Evolutionary conservation across 257 asterid species (phyloP).

Genomic region (Solanum neorickii): DNA sequence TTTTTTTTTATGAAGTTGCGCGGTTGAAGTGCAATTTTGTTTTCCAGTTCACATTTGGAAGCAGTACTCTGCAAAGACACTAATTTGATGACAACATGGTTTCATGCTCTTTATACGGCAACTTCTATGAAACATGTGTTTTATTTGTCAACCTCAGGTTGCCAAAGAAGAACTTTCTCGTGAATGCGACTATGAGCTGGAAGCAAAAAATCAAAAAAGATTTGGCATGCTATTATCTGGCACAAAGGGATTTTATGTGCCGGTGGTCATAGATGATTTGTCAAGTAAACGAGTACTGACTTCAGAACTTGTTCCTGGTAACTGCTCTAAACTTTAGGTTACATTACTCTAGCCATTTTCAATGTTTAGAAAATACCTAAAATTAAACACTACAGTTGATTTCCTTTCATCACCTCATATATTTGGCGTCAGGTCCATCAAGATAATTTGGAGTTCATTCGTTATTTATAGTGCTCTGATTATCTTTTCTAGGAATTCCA

Average conservation of each 20-base stretch:
- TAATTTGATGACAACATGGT: not conserved
- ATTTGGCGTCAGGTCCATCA: not conserved
- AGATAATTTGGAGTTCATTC: not conserved
- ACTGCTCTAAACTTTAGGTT: conserved; percentile 9
- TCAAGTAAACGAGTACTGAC: conserved; percentile 78
- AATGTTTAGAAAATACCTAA: not conserved
- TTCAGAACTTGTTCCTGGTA: conserved; percentile 87
- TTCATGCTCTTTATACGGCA: not conserved
- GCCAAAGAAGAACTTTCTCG: conserved; percentile 94
- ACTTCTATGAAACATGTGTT: not conserved
- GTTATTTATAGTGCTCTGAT: conserved; percentile 1
- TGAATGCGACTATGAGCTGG: conserved; percentile 84
- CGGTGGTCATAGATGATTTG: conserved; percentile 66
- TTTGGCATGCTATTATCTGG: conserved; percentile 47
- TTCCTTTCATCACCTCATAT: not conserved
- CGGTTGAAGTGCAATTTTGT: not conserved
- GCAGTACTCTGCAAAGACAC: not conserved
- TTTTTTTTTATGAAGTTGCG: not conserved
- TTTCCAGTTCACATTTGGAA: not conserved
- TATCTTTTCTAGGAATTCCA: conserved; percentile 56
- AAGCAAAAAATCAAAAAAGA: conserved; percentile 73
- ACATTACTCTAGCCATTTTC: not conserved
- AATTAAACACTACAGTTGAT: not conserved
- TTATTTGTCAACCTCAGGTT: conserved; percentile 34
- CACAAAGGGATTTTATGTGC: conserved; percentile 67